Evolutionary conservation across 805 yeast species (phyloP).

Genomic region (Metschnikowia amazonensis): DNA sequence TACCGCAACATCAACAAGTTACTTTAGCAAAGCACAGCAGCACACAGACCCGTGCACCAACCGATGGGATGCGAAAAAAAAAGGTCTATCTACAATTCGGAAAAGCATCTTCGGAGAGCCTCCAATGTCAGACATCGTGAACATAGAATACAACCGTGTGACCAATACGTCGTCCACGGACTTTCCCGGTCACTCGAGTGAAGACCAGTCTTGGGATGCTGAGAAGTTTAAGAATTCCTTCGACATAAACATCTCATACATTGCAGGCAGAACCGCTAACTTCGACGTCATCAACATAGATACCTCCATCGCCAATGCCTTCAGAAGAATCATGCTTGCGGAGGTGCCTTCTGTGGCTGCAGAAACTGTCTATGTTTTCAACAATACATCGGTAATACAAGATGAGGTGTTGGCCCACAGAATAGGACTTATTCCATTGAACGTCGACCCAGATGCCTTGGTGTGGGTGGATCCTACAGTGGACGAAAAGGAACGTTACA

Average conservation of each 20-base stretch:
- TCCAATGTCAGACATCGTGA: conserved; percentile 54
- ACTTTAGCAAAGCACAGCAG: neutral
- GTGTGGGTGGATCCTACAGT: conserved; percentile 72
- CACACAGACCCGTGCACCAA: conserved; percentile 9
- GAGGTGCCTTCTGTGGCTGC: conserved; percentile 97
- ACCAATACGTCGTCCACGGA: conserved; percentile 86
- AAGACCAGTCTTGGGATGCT: conserved; percentile 75
- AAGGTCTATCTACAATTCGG: neutral
- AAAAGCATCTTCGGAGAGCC: conserved; percentile 3
- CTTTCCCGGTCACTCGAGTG: conserved; percentile 80
- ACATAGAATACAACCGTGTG: conserved; percentile 86
- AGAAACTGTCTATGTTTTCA: conserved; percentile 84
- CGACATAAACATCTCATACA: conserved; percentile 61
- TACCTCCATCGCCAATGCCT: conserved; percentile 92
- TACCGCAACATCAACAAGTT: too few species aligned
- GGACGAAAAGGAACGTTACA: conserved; percentile 64
- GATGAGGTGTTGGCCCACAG: conserved; percentile 97
- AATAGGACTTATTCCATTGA: conserved; percentile 87
- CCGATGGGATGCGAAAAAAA: conserved; percentile 9
- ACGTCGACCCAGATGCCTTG: conserved; percentile 84
- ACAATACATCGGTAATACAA: conserved; percentile 94
- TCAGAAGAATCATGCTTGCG: conserved; percentile 93
- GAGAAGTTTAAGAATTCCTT: conserved; percentile 70
- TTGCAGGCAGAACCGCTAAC: conserved; percentile 68
- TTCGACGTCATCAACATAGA: conserved; percentile 86